Base-by-base conservation (phyloP, 2,329 filamentous ascomycete species). In the Aspergillus ibericus region DNA sequence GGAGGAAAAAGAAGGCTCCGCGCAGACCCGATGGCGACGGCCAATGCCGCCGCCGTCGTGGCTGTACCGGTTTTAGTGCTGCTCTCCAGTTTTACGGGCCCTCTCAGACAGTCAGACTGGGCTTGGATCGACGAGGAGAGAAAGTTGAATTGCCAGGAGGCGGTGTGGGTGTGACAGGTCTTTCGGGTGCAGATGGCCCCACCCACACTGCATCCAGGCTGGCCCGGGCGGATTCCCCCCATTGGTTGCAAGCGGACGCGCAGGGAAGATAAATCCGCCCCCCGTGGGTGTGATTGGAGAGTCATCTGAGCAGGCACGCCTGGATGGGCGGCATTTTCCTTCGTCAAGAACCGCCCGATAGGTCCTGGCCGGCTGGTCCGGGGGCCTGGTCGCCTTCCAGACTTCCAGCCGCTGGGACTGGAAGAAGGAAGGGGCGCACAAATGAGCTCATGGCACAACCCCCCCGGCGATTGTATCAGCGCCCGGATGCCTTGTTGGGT, bases 111-210 rank as follows among this genome's bases (percentile, higher is more conserved):
- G n/a, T n/a, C n/a, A n/a, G 35, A 38, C 35, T 16, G 16, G 36
- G 36, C n/a, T 40, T n/a, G 36, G 36, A 40, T 40, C 36, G 36
- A 40, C 36, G 16, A 40, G 36, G 36, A 40, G 36, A 15, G 16
- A 3, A 38, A 38, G 9, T 1, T 6, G 35, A 16, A 38, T 48
- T 48, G 44, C 44, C 25, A 48, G 35, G 60, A 59, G 58, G 62
- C 62, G 60, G 62, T 64, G 62, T 61, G 48, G 54, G 59, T 59
- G 61, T 63, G 61, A 63, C 61, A 63, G 61, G 59, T 55, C 59
- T 55, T 34, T 53, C 38, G 18, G 47, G 25, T 44, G 44, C 53
- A 53, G 18, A 34, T 22, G 22, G 22, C 53, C 20, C 42, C 46
- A 55, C 44, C 35, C 46, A 55, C 42, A 48, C 36, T 42, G 34